Evolutionary conservation across 2,329 filamentous ascomycete genomes (phyloP).

Genomic region (Pseudogymnoascus sp.): DNA sequence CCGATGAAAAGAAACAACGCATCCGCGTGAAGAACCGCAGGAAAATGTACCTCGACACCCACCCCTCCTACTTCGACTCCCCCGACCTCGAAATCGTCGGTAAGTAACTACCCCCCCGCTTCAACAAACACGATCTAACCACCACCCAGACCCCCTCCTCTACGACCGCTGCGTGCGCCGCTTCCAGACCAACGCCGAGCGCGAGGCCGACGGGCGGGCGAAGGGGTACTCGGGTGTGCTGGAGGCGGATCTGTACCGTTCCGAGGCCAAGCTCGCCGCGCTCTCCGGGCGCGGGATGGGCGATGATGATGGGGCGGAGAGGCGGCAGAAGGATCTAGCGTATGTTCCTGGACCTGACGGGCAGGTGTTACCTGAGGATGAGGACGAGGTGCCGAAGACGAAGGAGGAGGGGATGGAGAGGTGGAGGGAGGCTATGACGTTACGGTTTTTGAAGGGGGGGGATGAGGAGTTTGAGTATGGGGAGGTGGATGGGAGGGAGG

Average conservation of each 20-base stretch:
- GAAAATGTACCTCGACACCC: conserved; percentile 27
- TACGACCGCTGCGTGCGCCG: conserved; percentile 28
- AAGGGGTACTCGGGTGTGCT: conserved; percentile 29
- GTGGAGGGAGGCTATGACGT: conserved; percentile 28
- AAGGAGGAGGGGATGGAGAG: conserved; percentile 27
- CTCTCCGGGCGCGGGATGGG: conserved; percentile 9
- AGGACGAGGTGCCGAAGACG: conserved; percentile 24
- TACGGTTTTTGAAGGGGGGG: conserved; percentile 27
- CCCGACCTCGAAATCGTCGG: conserved; percentile 28
- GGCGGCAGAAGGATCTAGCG: conserved; percentile 17
- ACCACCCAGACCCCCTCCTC: conserved; percentile 27
- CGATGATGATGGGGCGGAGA: conserved; percentile 6
- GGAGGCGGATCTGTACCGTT: conserved; percentile 29
- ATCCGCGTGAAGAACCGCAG: conserved; percentile 27
- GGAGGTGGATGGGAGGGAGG: conserved; percentile 25
- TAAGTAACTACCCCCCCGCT: conserved; percentile 10
- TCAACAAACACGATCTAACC: neutral
- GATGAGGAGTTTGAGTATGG: conserved; percentile 29
- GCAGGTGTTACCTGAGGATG: conserved; percentile 24
- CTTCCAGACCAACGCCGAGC: conserved; percentile 27
- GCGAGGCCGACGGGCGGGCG: conserved; percentile 27
- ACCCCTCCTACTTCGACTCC: conserved; percentile 27
- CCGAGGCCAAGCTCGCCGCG: conserved; percentile 27
- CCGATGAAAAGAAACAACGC: neutral
- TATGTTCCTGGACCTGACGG: conserved; percentile 21